These are phyloP conservation scores for Solanum verrucosum DNA, from an alignment of 257 asterid species.

Conservation along the genomic window DNA sequence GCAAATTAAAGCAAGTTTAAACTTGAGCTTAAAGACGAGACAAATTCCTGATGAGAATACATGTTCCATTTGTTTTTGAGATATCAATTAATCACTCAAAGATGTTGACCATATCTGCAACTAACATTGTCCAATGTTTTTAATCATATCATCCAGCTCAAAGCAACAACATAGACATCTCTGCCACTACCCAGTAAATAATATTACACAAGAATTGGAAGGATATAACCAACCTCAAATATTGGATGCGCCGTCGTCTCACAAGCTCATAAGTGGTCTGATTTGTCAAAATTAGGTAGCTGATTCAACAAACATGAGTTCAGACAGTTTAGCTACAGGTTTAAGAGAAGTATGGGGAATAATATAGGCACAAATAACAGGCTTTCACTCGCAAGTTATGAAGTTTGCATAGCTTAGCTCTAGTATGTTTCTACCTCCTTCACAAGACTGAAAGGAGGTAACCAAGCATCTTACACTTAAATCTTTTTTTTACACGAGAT, in stretches of 20 bases:
- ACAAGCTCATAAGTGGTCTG: constrained; percentile 97
- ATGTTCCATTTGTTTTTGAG: neutral
- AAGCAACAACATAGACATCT: neutral
- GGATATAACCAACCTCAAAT: constrained; percentile 57
- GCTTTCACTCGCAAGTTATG: neutral
- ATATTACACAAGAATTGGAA: neutral
- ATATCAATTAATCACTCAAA: neutral
- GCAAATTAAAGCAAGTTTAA: constrained; percentile 11
- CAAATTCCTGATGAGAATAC: neutral
- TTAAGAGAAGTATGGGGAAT: neutral
- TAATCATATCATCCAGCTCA: neutral
- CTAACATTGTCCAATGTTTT: neutral
- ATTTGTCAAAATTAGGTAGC: constrained; percentile 86
- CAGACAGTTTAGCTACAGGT: neutral
- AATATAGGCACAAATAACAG: neutral
- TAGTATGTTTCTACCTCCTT: neutral
- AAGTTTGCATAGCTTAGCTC: neutral
- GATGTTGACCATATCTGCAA: neutral
- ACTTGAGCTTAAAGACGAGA: neutral
- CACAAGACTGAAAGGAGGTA: neutral
- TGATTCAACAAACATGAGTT: constrained; percentile 24
- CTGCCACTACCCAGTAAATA: neutral
- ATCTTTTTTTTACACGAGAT: neutral
- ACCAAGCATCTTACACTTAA: neutral
- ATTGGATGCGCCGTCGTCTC: constrained; percentile 70